These are phyloP conservation scores for Pancytospora epiphaga DNA, from an alignment of 371 early-diverging fungal genomes.

Conservation along the genomic window DNA sequence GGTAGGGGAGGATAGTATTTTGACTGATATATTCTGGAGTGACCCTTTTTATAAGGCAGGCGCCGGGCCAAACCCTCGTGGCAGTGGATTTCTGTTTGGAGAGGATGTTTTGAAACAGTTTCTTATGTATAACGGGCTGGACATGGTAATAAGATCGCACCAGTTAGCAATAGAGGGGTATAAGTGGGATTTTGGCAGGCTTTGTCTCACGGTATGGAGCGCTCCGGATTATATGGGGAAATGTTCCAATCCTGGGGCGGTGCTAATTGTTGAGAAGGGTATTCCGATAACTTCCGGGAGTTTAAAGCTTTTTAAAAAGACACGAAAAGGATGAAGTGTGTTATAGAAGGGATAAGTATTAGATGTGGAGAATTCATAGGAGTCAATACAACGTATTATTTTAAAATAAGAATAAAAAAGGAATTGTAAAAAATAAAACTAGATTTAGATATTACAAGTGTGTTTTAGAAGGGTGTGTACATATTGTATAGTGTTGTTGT, in stretches of 20 bases:
- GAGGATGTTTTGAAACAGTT: slow-evolving; percentile 55
- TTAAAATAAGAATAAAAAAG: too few relatives aligned
- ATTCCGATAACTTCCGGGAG: slow-evolving; percentile 25
- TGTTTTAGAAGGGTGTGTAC: too few relatives aligned
- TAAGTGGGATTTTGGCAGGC: slow-evolving; percentile 57
- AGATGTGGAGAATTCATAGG: too few relatives aligned
- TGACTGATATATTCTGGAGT: slow-evolving; percentile 59
- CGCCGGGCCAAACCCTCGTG: slow-evolving; percentile 51
- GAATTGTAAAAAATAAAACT: too few relatives aligned
- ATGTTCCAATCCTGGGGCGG: slow-evolving; percentile 57
- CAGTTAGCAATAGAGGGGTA: slow-evolving; percentile 60
- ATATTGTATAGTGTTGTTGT: too few relatives aligned
- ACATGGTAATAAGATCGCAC: slow-evolving; percentile 58
- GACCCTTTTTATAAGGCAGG: slow-evolving; percentile 51
- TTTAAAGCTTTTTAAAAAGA: slow-evolving; percentile 1
- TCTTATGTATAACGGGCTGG: slow-evolving; percentile 54
- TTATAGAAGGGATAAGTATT: too few relatives aligned
- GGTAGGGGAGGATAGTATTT: slow-evolving; percentile 26
- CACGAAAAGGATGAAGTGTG: too few relatives aligned
- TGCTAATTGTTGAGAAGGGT: slow-evolving; percentile 49
- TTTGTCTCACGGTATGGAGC: slow-evolving; percentile 59
- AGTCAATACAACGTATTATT: too few relatives aligned
- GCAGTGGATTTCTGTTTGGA: slow-evolving; percentile 57
- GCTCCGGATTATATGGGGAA: slow-evolving; percentile 61
- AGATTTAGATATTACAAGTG: too few relatives aligned